Evolutionary conservation across 352 stramenopile genomes (phyloP).

Genomic region (Phytopythium vexans): DNA sequence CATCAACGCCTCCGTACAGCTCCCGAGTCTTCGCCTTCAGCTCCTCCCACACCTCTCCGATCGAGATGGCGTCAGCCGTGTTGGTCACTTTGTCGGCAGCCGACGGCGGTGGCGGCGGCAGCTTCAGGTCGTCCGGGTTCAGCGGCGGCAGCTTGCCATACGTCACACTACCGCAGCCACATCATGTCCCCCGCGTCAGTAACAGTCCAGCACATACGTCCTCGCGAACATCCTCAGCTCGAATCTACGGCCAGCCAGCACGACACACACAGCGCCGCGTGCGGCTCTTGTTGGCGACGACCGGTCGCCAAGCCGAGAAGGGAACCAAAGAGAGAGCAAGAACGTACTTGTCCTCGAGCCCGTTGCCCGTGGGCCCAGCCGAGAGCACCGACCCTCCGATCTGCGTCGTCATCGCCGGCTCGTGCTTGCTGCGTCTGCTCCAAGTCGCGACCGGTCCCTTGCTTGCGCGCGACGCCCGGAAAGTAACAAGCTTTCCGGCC

Average conservation of each 20-base stretch:
- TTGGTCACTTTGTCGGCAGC: conserved; percentile 69
- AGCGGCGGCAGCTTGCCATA: conserved; percentile 80
- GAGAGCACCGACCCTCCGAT: conserved; percentile 60
- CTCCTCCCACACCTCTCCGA: conserved; percentile 83
- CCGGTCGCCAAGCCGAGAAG: background rate
- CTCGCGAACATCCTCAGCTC: background rate
- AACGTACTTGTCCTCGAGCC: conserved; percentile 45
- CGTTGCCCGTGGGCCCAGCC: conserved; percentile 57
- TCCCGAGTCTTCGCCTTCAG: conserved; percentile 77
- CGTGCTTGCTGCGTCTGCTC: conserved; percentile 3
- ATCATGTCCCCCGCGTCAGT: background rate
- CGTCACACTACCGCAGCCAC: conserved; percentile 27
- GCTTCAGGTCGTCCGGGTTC: conserved; percentile 85
- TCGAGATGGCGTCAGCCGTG: conserved; percentile 64
- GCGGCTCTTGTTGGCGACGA: no score
- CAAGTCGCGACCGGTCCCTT: background rate
- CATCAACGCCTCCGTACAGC: conserved; percentile 40
- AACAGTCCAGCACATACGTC: background rate
- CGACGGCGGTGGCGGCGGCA: conserved; percentile 69
- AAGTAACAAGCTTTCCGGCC: background rate
- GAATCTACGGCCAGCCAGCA: background rate
- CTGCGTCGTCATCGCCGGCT: conserved; percentile 25
- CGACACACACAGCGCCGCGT: conserved; percentile 4
- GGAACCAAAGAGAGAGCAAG: background rate
- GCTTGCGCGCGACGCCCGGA: background rate